These are phyloP conservation scores for Punica granatum DNA, from an alignment of 345 rosid species.

Conservation along the genomic window DNA sequence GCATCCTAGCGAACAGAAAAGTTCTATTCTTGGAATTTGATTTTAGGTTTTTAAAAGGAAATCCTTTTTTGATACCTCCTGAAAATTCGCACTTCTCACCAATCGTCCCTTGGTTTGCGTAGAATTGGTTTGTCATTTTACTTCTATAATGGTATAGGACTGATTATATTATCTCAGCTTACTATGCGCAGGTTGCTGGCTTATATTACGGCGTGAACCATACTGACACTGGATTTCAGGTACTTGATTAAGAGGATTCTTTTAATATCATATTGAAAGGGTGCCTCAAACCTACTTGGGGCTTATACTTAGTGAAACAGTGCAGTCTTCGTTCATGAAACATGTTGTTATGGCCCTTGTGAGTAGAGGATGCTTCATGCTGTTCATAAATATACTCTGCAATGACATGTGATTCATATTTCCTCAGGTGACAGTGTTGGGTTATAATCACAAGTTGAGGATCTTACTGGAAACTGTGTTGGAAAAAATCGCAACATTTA, in stretches of 20 bases:
- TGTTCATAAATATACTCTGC: background rate
- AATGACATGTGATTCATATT: background rate
- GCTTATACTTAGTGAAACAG: background rate
- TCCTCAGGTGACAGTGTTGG: conserved; percentile 60
- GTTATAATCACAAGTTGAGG: conserved; percentile 87
- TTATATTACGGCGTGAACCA: conserved; percentile 48
- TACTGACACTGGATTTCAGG: conserved; percentile 70
- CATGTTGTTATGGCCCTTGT: background rate
- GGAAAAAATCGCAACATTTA: conserved; percentile 58
- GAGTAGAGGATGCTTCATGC: background rate
- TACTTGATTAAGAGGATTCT: conserved; percentile 12
- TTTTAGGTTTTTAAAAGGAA: background rate
- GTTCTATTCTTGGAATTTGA: background rate
- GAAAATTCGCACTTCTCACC: background rate
- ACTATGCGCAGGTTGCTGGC: conserved; percentile 92
- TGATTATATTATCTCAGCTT: conserved; percentile 38
- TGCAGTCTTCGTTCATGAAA: too few relatives aligned
- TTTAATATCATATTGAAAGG: background rate
- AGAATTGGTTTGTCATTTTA: background rate
- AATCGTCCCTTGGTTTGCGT: background rate
- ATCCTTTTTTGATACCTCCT: background rate
- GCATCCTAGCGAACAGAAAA: conserved; percentile 2
- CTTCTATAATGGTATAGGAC: background rate
- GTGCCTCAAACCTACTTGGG: background rate
- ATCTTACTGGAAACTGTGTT: conserved; percentile 65